phyloP scores from a whole-genome alignment of 345 rosid genomes.

The Populus alba region DNA sequence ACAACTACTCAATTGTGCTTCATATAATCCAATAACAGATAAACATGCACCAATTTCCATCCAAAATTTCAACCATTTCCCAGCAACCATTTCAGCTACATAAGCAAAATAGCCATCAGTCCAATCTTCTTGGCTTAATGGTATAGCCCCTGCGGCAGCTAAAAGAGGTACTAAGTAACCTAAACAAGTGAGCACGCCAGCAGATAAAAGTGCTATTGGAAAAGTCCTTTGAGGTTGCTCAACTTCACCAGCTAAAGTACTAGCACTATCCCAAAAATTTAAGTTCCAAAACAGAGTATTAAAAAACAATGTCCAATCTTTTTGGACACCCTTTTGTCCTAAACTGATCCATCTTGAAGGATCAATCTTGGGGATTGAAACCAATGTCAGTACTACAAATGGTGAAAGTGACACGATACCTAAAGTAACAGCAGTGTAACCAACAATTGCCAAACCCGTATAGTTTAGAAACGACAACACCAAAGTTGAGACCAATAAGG shows the following conservation, averaged over 20 bases:
- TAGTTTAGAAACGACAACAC: slow-evolving; percentile 21
- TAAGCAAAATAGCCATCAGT: slow-evolving; percentile 18
- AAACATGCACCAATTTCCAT: slow-evolving; percentile 24
- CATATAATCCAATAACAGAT: slow-evolving; percentile 23
- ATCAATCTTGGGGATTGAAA: slow-evolving; percentile 26
- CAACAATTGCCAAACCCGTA: slow-evolving; percentile 23
- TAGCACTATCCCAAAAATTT: slow-evolving; percentile 31
- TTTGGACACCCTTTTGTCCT: slow-evolving; percentile 18
- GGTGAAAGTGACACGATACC: slow-evolving; percentile 24
- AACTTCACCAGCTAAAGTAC: slow-evolving; percentile 33
- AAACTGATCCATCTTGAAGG: slow-evolving; percentile 25
- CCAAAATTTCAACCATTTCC: slow-evolving; percentile 31
- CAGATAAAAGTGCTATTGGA: slow-evolving; percentile 20
- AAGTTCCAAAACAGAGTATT: slow-evolving; percentile 31
- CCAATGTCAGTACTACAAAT: slow-evolving; percentile 6
- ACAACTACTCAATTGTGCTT: slow-evolving; percentile 25
- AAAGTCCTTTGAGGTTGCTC: slow-evolving; percentile 21
- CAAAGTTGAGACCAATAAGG: slow-evolving; percentile 7
- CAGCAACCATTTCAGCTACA: slow-evolving; percentile 25
- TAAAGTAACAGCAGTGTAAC: slow-evolving; percentile 17
- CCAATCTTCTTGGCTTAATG: slow-evolving; percentile 20
- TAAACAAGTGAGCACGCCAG: slow-evolving; percentile 16
- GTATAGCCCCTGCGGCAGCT: slow-evolving; percentile 17
- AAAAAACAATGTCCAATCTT: slow-evolving; percentile 22
- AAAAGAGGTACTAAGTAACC: slow-evolving; percentile 26